Conservation (phyloP, 169 alveolate species). For the Plasmodium ovale region DNA sequence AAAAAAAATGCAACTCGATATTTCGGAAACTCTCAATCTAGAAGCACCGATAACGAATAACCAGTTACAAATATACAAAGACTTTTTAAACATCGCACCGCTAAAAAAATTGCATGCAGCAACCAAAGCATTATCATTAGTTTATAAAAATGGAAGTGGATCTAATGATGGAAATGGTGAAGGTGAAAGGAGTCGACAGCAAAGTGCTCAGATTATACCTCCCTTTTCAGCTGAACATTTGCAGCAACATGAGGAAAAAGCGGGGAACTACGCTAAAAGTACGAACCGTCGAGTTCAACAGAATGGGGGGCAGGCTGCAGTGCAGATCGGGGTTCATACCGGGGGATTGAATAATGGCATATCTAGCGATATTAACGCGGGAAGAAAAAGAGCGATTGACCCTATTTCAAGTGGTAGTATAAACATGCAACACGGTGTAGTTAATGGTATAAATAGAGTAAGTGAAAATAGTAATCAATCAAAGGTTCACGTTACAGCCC, state of each 20-base stretch:
- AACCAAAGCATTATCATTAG: conserved; percentile 45
- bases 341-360: no score
- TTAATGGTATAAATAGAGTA: neutral
- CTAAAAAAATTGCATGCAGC: conserved; percentile 75
- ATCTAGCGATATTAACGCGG: neutral
- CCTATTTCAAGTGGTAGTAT: neutral
- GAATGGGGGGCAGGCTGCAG: conserved; percentile 7
- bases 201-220: neutral
- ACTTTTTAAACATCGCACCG: conserved; percentile 78
- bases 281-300: no score
- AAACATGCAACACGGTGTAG: conserved; percentile 3
- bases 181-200: conserved; percentile 2
- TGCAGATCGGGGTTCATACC: neutral
- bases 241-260: no score
- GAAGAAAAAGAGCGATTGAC: neutral
- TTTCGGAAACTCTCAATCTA: conserved; percentile 48
- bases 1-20: conserved; percentile 54
- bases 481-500: neutral
- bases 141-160: conserved; percentile 53
- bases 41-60: conserved; percentile 60
- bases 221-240: conserved; percentile 1
- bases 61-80: conserved; percentile 79
- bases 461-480: conserved; percentile 14
- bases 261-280: no score
- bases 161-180: neutral